Evolutionary conservation across 2,329 filamentous ascomycete species (phyloP).

Genomic region (Colletotrichum sp.): DNA sequence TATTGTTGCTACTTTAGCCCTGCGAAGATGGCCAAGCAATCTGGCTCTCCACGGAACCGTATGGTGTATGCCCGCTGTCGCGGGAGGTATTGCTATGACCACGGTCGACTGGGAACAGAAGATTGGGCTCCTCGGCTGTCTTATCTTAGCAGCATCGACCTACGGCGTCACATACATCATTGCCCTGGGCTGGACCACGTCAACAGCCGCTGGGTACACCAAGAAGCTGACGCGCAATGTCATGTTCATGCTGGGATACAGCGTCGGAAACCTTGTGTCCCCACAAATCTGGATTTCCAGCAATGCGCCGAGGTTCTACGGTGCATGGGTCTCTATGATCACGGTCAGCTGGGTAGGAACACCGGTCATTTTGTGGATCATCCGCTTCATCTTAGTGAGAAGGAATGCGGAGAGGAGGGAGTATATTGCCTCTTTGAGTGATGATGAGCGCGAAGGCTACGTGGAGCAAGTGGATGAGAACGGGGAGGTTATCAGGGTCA

Average conservation of each 20-base stretch:
- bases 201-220: slow-evolving; percentile 40
- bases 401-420: slow-evolving; percentile 32
- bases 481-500: slow-evolving; percentile 29
- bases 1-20: slow-evolving; percentile 31
- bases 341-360: slow-evolving; percentile 37
- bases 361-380: slow-evolving; percentile 35
- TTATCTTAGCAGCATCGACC: slow-evolving; percentile 32
- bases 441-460: slow-evolving; percentile 21
- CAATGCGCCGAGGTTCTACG: slow-evolving; percentile 33
- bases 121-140: slow-evolving; percentile 31
- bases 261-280: slow-evolving; percentile 37
- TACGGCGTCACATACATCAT: slow-evolving; percentile 39
- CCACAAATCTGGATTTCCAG: slow-evolving; percentile 37
- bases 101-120: slow-evolving; percentile 31
- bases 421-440: slow-evolving; percentile 30
- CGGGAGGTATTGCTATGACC: slow-evolving; percentile 34
- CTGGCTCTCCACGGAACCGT: slow-evolving; percentile 32
- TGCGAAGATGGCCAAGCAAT: slow-evolving; percentile 33
- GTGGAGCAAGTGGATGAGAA: slow-evolving; percentile 34
- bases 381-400: slow-evolving; percentile 32
- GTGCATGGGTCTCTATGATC: slow-evolving; percentile 34
- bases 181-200: slow-evolving; percentile 40
- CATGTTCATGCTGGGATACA: slow-evolving; percentile 41
- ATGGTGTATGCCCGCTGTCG: slow-evolving; percentile 34
- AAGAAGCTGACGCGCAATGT: slow-evolving; percentile 47